These are phyloP conservation scores for Themeda triandra DNA, from an alignment of 176 grass and related monocot genomes.

Conservation along the genomic window DNA sequence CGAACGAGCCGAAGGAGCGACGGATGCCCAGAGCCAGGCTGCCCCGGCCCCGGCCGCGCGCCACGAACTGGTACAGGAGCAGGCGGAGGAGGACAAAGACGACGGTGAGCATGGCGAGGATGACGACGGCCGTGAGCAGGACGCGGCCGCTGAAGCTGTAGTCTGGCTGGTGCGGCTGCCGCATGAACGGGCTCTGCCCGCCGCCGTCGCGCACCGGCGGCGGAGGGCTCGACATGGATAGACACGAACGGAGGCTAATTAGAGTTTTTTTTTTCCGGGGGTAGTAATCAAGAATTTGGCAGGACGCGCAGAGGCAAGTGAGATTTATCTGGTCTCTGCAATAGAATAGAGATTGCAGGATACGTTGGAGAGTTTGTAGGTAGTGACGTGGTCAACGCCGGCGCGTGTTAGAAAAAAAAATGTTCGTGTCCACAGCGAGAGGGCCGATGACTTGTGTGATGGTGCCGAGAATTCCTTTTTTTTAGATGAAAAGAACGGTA, in stretches of 20 bases:
- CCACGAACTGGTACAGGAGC: slow-evolving; percentile 11
- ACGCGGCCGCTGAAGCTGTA: slow-evolving; percentile 27
- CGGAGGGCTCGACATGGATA: slow-evolving; percentile 27
- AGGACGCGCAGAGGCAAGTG: not conserved
- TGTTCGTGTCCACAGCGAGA: too few relatives aligned
- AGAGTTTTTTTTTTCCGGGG: not conserved
- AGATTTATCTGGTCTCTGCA: not conserved
- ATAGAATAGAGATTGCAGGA: not conserved
- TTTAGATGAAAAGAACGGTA: too few relatives aligned
- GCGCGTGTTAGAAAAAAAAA: not conserved
- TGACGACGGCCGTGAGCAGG: slow-evolving; percentile 32
- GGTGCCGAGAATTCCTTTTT: too few relatives aligned
- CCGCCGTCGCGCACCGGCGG: not conserved
- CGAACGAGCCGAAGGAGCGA: slow-evolving; percentile 29
- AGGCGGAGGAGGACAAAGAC: slow-evolving; percentile 38
- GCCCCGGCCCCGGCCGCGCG: not conserved
- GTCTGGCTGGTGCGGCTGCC: not conserved
- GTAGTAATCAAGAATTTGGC: not conserved
- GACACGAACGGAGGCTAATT: too few relatives aligned
- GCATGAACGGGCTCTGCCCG: not conserved
- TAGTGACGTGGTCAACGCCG: not conserved
- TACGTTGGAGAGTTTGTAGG: not conserved
- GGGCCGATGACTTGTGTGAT: not conserved
- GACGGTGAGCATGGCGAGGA: slow-evolving; percentile 25
- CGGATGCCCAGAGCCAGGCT: not conserved